phyloP scores from a whole-genome alignment of 306 rosid genomes.

The Albizia julibrissin region DNA sequence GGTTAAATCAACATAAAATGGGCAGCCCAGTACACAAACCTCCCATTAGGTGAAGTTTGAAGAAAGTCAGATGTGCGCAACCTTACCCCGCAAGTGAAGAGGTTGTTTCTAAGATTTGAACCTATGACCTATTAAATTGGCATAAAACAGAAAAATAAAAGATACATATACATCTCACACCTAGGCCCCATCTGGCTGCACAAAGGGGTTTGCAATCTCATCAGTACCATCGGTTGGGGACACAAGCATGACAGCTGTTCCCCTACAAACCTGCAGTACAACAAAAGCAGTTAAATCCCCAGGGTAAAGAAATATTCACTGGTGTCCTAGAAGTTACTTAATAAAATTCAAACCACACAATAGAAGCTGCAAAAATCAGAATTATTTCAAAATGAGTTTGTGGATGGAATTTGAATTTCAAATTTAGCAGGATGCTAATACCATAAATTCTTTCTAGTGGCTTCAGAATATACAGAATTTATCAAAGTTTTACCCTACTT shows the following conservation, averaged over 20 bases:
- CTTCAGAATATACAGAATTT: background rate
- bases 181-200: conserved; percentile 87
- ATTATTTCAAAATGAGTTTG: background rate
- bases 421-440: background rate
- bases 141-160: background rate
- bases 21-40: too few species aligned
- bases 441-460: background rate
- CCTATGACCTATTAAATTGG: background rate
- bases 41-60: too few species aligned
- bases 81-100: too few species aligned
- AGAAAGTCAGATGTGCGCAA: too few species aligned
- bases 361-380: background rate
- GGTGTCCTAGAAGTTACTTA: conserved; percentile 8
- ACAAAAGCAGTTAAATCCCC: conserved; percentile 16
- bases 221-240: conserved; percentile 98
- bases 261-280: conserved; percentile 84
- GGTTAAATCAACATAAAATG: background rate
- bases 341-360: background rate
- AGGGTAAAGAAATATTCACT: background rate
- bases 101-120: too few species aligned
- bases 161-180: background rate
- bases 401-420: conserved; percentile 9
- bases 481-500: background rate
- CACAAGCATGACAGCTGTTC: conserved; percentile 99
- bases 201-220: conserved; percentile 94